These are phyloP conservation scores for Bertia moriformis DNA, from an alignment of 2,329 filamentous ascomycete species.

Conservation along the genomic window DNA sequence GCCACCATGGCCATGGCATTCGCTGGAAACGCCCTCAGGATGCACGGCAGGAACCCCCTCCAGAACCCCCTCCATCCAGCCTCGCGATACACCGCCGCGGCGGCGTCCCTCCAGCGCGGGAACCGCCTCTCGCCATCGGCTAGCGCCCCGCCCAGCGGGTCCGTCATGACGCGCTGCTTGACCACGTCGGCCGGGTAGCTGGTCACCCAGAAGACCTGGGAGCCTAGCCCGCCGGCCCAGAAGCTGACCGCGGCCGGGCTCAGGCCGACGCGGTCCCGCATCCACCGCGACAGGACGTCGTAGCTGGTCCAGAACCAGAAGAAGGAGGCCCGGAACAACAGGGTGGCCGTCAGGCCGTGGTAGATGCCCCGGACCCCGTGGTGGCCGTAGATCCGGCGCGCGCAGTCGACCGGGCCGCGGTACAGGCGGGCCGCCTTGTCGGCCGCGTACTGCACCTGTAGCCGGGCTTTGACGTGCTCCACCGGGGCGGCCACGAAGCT, in stretches of 20 bases:
- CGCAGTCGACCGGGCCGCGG: constrained; percentile 73
- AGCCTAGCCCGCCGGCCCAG: constrained; percentile 90
- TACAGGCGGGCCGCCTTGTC: constrained; percentile 72
- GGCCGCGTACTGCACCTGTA: constrained; percentile 94
- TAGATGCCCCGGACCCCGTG: constrained; percentile 58
- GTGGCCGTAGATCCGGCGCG: constrained; percentile 64
- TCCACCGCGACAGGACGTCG: constrained; percentile 90
- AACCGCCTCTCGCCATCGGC: constrained; percentile 37
- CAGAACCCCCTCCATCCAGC: constrained; percentile 51
- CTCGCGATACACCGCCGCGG: constrained; percentile 42
- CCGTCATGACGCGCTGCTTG: constrained; percentile 99
- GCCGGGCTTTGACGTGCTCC: constrained; percentile 87
- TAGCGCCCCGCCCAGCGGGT: constrained; percentile 74
- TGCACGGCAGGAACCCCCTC: constrained; percentile 58
- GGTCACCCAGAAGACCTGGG: constrained; percentile 81
- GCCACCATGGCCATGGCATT: constrained; percentile 60
- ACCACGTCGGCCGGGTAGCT: constrained; percentile 95
- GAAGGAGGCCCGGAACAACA: constrained; percentile 90
- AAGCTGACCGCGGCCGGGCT: constrained; percentile 76
- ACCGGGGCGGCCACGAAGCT: constrained; percentile 78
- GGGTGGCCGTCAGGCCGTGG: constrained; percentile 69
- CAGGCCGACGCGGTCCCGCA: constrained; percentile 71
- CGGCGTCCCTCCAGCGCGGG: constrained; percentile 49
- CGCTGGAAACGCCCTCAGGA: constrained; percentile 57
- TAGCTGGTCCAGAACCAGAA: constrained; percentile 91